Conservation (phyloP, 2,329 filamentous ascomycete species). For the Botryotinia calthae region DNA sequence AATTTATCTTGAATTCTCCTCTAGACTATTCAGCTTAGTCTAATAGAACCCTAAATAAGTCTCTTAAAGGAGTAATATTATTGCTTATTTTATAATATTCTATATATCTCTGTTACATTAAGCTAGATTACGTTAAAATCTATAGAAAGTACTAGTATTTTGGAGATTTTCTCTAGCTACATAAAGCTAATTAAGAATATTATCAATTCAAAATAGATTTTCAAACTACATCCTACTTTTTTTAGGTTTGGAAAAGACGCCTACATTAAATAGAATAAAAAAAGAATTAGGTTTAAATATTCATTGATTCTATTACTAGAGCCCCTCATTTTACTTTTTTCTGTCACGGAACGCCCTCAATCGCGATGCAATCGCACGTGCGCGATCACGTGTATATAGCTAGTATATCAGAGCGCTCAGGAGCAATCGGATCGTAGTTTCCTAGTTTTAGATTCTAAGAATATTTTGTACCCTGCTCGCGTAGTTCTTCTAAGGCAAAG, state of each 20-base stretch:
- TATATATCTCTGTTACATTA: not conserved
- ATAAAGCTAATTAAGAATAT: not conserved
- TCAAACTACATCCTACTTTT: accelerated
- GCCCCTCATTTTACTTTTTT: too few species aligned
- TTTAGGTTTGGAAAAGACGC: accelerated
- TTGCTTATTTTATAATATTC: accelerated
- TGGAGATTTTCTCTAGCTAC: not conserved
- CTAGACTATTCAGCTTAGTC: not conserved
- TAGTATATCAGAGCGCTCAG: too few species aligned
- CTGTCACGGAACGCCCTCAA: too few species aligned
- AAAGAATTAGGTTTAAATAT: accelerated
- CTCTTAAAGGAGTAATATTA: not conserved
- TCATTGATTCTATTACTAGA: not conserved
- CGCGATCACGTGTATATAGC: too few species aligned
- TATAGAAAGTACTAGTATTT: not conserved
- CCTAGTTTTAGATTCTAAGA: too few species aligned
- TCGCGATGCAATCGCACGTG: too few species aligned
- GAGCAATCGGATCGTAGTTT: too few species aligned
- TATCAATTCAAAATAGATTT: accelerated
- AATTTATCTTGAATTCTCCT: not conserved
- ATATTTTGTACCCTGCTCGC: too few species aligned
- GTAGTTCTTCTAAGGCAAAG: too few species aligned
- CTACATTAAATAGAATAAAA: not conserved
- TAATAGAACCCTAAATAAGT: not conserved
- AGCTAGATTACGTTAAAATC: not conserved